phyloP scores from a whole-genome alignment of 345 rosid species.

The Jatropha curcas region DNA sequence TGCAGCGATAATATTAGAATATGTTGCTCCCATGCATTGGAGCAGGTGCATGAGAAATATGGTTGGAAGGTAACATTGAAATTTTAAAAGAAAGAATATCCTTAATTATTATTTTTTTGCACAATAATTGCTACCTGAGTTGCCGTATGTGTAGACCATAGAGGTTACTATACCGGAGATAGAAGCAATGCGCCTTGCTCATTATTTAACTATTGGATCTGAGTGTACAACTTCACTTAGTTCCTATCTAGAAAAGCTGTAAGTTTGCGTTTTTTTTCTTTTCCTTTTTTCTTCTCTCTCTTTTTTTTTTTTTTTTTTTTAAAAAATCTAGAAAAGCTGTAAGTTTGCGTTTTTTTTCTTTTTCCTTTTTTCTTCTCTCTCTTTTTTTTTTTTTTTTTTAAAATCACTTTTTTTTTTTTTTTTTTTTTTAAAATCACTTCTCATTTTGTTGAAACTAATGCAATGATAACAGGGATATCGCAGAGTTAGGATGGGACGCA shows the following conservation, averaged over 20 bases:
- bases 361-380: no score
- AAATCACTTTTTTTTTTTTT: no score
- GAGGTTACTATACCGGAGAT: conserved; percentile 73
- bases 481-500: conserved; percentile 62
- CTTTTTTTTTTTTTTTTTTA: no score
- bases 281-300: no score
- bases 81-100: not conserved
- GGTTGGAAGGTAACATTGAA: conserved; percentile 56
- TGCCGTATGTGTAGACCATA: conserved; percentile 33
- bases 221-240: conserved; percentile 56
- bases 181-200: conserved; percentile 77
- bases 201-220: conserved; percentile 62
- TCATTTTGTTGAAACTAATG: conserved; percentile 16
- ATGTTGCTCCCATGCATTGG: conserved; percentile 51
- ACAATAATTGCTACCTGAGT: conserved; percentile 26
- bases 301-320: no score
- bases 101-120: no score
- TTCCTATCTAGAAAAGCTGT: conserved; percentile 51
- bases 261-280: no score
- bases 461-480: conserved; percentile 45
- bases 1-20: conserved; percentile 52
- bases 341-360: no score
- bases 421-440: no score
- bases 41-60: conserved; percentile 35
- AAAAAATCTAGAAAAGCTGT: no score